A percentile compares a stretch with the other conserved stretches of the same genome.
Conservation (phyloP, 495 filamentous ascomycete species). For the Penicillium canariense region DNA sequence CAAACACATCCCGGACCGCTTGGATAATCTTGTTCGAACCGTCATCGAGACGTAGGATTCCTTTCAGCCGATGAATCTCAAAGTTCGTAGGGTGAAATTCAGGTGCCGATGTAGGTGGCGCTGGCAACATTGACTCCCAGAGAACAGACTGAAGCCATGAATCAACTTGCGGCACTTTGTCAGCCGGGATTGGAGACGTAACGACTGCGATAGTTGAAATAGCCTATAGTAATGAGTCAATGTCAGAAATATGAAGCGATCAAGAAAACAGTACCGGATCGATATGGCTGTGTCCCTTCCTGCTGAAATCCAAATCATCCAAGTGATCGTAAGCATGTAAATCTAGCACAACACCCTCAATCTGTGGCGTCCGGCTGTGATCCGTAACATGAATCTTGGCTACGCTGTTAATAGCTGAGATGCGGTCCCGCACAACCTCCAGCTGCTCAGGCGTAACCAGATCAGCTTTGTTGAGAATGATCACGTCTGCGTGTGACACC, state of each 20-base stretch:
- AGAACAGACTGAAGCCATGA: conserved; percentile 79
- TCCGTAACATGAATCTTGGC: conserved; percentile 81
- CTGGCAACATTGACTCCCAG: conserved; percentile 73
- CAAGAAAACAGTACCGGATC: conserved; percentile 62
- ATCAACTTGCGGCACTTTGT: conserved; percentile 62
- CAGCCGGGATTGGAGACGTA: conserved; percentile 52
- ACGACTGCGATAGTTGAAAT: conserved; percentile 81
- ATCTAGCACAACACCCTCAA: conserved; percentile 84
- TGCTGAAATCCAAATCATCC: conserved; percentile 59
- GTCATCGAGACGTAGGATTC: conserved; percentile 59
- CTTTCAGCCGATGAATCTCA: conserved; percentile 87
- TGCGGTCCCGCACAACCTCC: conserved; percentile 58
- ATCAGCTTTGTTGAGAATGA: conserved; percentile 94
- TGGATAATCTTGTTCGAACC: conserved; percentile 76
- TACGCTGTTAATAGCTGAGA: conserved; percentile 82
- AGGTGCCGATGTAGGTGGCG: not conserved
- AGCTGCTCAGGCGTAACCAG: conserved; percentile 72
- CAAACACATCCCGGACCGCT: conserved; percentile 90
- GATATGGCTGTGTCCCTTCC: conserved; percentile 73
- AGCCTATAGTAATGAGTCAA: conserved; percentile 47
- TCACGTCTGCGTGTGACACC: conserved; percentile 94
- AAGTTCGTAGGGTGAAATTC: conserved; percentile 36
- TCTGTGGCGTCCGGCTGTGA: conserved; percentile 71
- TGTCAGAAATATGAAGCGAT: not conserved
- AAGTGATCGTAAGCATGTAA: conserved; percentile 90